These are phyloP conservation scores for Ophiostoma ips DNA, from an alignment of 2,329 filamentous ascomycete genomes.

Conservation along the genomic window DNA sequence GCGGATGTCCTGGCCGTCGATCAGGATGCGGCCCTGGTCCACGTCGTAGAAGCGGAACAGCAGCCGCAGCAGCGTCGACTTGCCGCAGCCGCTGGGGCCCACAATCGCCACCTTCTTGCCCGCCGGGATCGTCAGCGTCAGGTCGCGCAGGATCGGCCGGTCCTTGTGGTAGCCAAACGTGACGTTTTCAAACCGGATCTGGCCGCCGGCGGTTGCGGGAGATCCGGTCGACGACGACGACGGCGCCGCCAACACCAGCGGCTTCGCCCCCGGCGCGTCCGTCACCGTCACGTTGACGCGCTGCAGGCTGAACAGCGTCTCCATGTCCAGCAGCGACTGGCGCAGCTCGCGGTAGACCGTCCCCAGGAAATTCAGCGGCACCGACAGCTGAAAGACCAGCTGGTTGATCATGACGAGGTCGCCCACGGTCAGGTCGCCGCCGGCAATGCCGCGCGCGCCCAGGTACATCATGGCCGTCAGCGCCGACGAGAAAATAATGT, in stretches of 20 bases:
- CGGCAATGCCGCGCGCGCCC: slow-evolving; percentile 76
- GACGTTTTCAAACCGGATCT: slow-evolving; percentile 91
- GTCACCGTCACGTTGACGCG: slow-evolving; percentile 85
- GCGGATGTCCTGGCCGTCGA: slow-evolving; percentile 87
- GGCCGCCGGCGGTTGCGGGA: slow-evolving; percentile 67
- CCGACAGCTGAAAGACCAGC: slow-evolving; percentile 92
- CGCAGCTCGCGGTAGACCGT: slow-evolving; percentile 92
- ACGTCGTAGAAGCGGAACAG: slow-evolving; percentile 93
- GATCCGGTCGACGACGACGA: not conserved
- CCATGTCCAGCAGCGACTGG: slow-evolving; percentile 94
- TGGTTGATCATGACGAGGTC: slow-evolving; percentile 99
- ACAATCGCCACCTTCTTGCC: slow-evolving; percentile 95
- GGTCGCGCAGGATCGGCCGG: slow-evolving; percentile 71
- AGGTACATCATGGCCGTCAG: slow-evolving; percentile 98
- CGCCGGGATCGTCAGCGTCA: slow-evolving; percentile 79
- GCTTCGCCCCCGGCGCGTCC: slow-evolving; percentile 60
- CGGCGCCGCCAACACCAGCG: slow-evolving; percentile 45
- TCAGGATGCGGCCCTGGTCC: slow-evolving; percentile 68
- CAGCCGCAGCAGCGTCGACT: slow-evolving; percentile 81
- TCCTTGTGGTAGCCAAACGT: slow-evolving; percentile 84
- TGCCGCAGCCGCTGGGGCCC: slow-evolving; percentile 88
- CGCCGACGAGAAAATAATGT: slow-evolving; percentile 89
- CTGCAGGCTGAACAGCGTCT: slow-evolving; percentile 92
- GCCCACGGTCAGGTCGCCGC: slow-evolving; percentile 71
- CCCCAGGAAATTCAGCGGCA: slow-evolving; percentile 95